These are phyloP conservation scores for Afroboletus lepidellus DNA, from an alignment of 1,284 basidiomycete genomes.

Conservation along the genomic window DNA sequence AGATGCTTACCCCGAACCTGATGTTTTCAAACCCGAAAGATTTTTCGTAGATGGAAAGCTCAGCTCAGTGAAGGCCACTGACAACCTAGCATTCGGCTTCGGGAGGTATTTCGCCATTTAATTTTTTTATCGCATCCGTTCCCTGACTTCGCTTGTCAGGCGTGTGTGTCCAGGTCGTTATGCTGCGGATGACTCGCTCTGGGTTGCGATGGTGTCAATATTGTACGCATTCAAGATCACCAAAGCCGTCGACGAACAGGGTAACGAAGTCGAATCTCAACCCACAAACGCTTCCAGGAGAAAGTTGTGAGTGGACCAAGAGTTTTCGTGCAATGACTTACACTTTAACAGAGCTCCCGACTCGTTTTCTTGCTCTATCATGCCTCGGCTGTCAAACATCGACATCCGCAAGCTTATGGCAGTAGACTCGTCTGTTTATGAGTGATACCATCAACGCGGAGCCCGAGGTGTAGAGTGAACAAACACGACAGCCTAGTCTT, in stretches of 20 bases:
- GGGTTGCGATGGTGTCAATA: slow-evolving; percentile 24
- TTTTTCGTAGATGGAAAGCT: slow-evolving; percentile 29
- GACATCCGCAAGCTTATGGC: slow-evolving; percentile 2
- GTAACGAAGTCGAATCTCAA: slow-evolving; percentile 19
- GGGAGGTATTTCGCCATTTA: slow-evolving; percentile 31
- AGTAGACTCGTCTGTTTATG: neutral
- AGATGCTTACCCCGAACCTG: slow-evolving; percentile 39
- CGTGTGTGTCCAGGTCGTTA: slow-evolving; percentile 31
- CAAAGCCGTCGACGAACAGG: slow-evolving; percentile 17
- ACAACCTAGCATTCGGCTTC: slow-evolving; percentile 42
- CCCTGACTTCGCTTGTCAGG: neutral
- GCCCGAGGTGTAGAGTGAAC: too few relatives aligned
- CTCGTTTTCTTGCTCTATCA: slow-evolving; percentile 25
- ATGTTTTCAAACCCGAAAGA: slow-evolving; percentile 38
- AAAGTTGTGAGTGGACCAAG: slow-evolving; percentile 4
- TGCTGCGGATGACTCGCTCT: slow-evolving; percentile 25
- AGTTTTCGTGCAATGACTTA: neutral
- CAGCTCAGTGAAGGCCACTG: slow-evolving; percentile 36
- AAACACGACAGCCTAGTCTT: too few relatives aligned
- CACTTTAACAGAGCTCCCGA: slow-evolving; percentile 14
- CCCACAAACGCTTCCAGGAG: slow-evolving; percentile 18
- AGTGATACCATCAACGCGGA: too few relatives aligned
- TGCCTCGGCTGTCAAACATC: too few relatives aligned
- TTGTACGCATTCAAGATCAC: slow-evolving; percentile 23
- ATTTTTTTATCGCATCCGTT: neutral